phyloP scores from a whole-genome alignment of 768 basidiomycete species.

The Suillus lakei region DNA sequence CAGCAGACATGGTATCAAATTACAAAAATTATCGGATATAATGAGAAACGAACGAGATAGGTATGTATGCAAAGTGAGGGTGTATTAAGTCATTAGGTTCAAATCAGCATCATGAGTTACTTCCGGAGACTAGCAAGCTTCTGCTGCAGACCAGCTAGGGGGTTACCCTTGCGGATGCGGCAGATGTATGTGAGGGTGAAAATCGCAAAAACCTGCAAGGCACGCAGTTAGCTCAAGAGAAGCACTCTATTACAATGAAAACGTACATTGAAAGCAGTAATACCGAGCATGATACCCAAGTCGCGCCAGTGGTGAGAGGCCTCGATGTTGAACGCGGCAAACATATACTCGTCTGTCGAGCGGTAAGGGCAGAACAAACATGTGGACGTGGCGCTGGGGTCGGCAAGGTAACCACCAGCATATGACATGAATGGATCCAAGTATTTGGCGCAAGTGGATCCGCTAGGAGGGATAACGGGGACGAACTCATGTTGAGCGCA shows the following conservation, averaged over 20 bases:
- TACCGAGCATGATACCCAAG: slow-evolving; percentile 50
- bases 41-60: too few species aligned
- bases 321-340: slow-evolving; percentile 56
- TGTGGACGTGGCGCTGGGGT: slow-evolving; percentile 39
- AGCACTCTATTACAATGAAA: too few species aligned
- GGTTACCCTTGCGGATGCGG: slow-evolving; percentile 29
- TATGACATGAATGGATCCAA: slow-evolving; percentile 44
- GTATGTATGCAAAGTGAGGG: slow-evolving; percentile 2
- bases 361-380: slow-evolving; percentile 61
- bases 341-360: slow-evolving; percentile 58
- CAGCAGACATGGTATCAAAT: not conserved
- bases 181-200: slow-evolving; percentile 37
- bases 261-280: slow-evolving; percentile 50
- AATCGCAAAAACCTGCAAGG: slow-evolving; percentile 28
- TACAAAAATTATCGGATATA: not conserved
- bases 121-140: slow-evolving; percentile 3
- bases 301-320: slow-evolving; percentile 57
- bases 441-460: slow-evolving; percentile 53
- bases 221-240: not conserved
- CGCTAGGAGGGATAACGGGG: slow-evolving; percentile 50
- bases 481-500: slow-evolving; percentile 72
- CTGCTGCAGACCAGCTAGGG: slow-evolving; percentile 2
- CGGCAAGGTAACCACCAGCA: slow-evolving; percentile 52
- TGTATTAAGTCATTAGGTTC: not conserved
- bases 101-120: not conserved